Base-by-base conservation (phyloP, 2,329 filamentous ascomycete genomes). In the Ceratocystis cacaofunesta region DNA sequence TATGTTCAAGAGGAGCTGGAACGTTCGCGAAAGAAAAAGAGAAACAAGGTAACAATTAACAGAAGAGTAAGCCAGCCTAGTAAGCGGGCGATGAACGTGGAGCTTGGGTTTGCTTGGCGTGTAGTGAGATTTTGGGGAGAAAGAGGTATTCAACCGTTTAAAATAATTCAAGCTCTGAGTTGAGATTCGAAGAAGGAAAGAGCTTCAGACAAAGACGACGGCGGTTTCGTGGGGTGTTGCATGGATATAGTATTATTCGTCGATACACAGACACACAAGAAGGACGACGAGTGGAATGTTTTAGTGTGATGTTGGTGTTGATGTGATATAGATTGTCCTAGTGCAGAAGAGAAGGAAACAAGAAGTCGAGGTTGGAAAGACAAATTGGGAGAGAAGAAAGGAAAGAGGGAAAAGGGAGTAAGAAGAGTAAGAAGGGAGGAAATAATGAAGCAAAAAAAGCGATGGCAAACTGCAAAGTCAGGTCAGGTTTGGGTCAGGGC, bases 361-460 rank as follows among this genome's bases (percentile, higher is more conserved):
- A 48, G 46, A 48, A 50, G 19, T 50, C 7, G 48, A 25, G 46
- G 48, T 50, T 28, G 48, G 22, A 25, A 8, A 36, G 12, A n/a
- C 55, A 58, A 36, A 36, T 19, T 15, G 55, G 28, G 32, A 32
- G 25, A 63, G 5, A 30, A 48, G 30, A 28, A 32, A 44, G 46
- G 17, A 32, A 50, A 43, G 17, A 44, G 28, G 43, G 50, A 28
- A n/a, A 63, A 19, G 30, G 44, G 15, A 63, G 61, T 36, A 52
- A 22, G 36, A 25, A 44, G 19, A 25, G 25, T 62, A n/a, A 22
- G 30, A 43, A 62, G 25, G 30, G 22, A 61, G 30, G 22, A 50
- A 48, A 36, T 32, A 41, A 28, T 32, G 43, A 63, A 48, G 61
- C 46, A 63, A 30, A 63, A 63, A n/a, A 63, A 52, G 25, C 22